Conservation (phyloP, 768 basidiomycete species). For the Tulasnella sp. region DNA sequence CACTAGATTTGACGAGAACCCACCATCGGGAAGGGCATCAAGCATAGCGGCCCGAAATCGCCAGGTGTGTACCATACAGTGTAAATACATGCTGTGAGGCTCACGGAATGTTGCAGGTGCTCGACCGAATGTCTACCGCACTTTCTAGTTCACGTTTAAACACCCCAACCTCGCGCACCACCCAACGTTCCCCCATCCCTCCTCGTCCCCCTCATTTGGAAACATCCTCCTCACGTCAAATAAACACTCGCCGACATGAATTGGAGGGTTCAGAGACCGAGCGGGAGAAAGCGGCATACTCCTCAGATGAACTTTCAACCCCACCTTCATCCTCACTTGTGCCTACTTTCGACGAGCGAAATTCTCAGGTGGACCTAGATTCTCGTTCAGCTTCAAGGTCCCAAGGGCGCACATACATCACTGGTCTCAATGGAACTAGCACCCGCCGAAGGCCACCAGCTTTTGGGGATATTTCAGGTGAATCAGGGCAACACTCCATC, state of each 20-base stretch:
- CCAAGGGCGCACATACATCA: not conserved
- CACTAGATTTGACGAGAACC: not conserved
- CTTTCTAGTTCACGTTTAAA: slow-evolving; percentile 33
- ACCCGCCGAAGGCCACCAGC: slow-evolving; percentile 1
- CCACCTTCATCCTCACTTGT: slow-evolving; percentile 8
- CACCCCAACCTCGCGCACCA: slow-evolving; percentile 38
- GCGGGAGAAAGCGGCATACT: slow-evolving; percentile 21
- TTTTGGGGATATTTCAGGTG: not conserved
- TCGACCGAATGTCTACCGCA: slow-evolving; percentile 53
- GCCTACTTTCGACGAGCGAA: not conserved
- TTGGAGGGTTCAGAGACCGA: slow-evolving; percentile 76
- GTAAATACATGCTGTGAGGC: slow-evolving; percentile 13
- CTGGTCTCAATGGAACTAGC: slow-evolving; percentile 5
- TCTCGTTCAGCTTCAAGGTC: too few relatives aligned
- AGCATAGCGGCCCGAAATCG: slow-evolving; percentile 60
- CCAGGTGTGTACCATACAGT: slow-evolving; percentile 36
- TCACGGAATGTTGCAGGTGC: slow-evolving; percentile 31
- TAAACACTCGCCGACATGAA: slow-evolving; percentile 21
- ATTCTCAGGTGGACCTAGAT: too few relatives aligned
- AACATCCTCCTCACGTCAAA: not conserved
- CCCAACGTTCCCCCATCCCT: slow-evolving; percentile 24
- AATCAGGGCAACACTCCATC: slow-evolving; percentile 1
- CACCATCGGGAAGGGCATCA: slow-evolving; percentile 41
- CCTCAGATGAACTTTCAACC: not conserved
- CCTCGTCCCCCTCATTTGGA: slow-evolving; percentile 7